phyloP scores from a whole-genome alignment of 2,329 filamentous ascomycete species.

The Clonostachys byssicola region DNA sequence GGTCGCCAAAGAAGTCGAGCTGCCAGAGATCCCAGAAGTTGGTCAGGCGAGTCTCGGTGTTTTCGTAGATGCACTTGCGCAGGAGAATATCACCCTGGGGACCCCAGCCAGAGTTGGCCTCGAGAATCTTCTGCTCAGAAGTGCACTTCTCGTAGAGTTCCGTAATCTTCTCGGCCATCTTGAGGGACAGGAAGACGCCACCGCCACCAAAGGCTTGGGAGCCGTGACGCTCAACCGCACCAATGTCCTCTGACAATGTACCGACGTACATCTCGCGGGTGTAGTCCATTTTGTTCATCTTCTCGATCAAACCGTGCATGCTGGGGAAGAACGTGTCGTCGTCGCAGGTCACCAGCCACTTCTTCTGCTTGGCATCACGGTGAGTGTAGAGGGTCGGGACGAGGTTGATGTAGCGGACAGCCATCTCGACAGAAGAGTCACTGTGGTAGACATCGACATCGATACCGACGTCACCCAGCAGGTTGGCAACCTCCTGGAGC shows the following conservation, averaged over 20 bases:
- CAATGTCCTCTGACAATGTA: constrained; percentile 57
- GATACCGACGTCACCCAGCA: constrained; percentile 43
- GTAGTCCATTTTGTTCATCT: constrained; percentile 47
- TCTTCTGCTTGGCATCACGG: constrained; percentile 39
- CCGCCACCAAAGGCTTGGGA: constrained; percentile 62
- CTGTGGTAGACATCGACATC: constrained; percentile 54
- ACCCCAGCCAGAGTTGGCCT: constrained; percentile 55
- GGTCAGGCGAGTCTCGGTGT: constrained; percentile 54
- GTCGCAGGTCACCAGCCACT: constrained; percentile 60
- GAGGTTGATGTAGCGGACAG: constrained; percentile 51
- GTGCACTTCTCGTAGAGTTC: constrained; percentile 39
- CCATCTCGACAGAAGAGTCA: constrained; percentile 50
- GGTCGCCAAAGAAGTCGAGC: constrained; percentile 55
- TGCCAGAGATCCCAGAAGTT: constrained; percentile 55
- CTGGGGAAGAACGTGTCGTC: constrained; percentile 64
- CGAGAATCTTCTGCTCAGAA: constrained; percentile 43
- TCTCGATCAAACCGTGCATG: constrained; percentile 47
- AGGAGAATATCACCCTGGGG: constrained; percentile 58
- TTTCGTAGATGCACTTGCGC: constrained; percentile 60
- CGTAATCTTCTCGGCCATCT: constrained; percentile 39
- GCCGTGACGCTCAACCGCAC: constrained; percentile 55
- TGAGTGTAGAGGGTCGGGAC: constrained; percentile 51
- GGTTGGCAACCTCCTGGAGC: constrained; percentile 41
- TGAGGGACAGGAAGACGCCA: constrained; percentile 56
- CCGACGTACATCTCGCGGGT: constrained; percentile 53